phyloP scores from a whole-genome alignment of 2,329 filamentous ascomycete genomes.

The Diaporthe vaccinii region DNA sequence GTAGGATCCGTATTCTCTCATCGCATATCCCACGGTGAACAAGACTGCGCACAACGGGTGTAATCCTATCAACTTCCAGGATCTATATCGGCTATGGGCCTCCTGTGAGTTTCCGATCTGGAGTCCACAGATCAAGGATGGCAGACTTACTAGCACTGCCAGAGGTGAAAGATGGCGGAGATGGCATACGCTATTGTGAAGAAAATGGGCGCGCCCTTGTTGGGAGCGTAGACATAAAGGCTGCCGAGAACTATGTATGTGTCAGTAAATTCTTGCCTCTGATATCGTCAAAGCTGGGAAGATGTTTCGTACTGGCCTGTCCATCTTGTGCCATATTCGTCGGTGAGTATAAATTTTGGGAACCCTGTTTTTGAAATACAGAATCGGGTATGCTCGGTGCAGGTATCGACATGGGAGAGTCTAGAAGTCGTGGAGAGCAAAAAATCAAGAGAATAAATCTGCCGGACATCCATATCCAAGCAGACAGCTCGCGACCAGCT shows the following conservation, averaged over 20 bases:
- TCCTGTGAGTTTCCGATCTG: not conserved
- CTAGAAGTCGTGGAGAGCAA: too few relatives aligned
- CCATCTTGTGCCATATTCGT: not conserved
- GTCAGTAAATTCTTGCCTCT: not conserved
- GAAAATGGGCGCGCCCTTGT: constrained; percentile 65
- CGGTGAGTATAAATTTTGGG: not conserved
- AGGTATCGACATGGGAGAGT: not conserved
- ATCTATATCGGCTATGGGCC: constrained; percentile 61
- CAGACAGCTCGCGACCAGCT: not conserved
- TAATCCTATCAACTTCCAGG: constrained; percentile 64
- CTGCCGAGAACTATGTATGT: constrained; percentile 43
- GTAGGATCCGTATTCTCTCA: constrained; percentile 65
- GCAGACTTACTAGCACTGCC: constrained; percentile 60
- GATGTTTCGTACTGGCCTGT: not conserved
- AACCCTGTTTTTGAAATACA: not conserved
- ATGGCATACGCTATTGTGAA: constrained; percentile 63
- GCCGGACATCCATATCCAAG: not conserved
- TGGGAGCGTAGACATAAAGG: constrained; percentile 65
- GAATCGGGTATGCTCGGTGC: not conserved
- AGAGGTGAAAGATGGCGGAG: constrained; percentile 63
- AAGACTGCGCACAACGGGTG: constrained; percentile 64
- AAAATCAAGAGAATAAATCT: too few relatives aligned
- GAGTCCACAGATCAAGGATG: not conserved
- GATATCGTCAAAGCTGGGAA: too few relatives aligned
- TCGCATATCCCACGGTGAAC: constrained; percentile 66